Percentiles rank a stretch among this genome's conserved stretches.
phyloP scores from a whole-genome alignment of 1,284 basidiomycete genomes.

The Phlebopus sp. region DNA sequence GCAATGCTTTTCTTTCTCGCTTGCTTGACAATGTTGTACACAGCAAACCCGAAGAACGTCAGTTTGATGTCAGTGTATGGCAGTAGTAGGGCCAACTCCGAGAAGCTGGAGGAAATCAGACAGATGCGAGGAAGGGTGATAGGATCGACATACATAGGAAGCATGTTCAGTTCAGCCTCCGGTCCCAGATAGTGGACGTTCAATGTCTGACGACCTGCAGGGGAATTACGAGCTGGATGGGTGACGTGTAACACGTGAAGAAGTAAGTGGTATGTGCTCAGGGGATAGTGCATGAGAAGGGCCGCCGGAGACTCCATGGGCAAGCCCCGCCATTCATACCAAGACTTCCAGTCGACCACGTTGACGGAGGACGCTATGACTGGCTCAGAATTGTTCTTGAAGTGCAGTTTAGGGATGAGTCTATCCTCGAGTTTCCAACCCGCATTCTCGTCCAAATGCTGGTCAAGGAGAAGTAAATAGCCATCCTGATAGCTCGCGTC shows the following conservation, averaged over 20 bases:
- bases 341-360: slow-evolving; percentile 38
- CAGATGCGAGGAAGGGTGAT: not conserved
- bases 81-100: slow-evolving; percentile 40
- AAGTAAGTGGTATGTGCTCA: slow-evolving; percentile 38
- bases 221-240: slow-evolving; percentile 23
- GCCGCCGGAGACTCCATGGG: slow-evolving; percentile 40
- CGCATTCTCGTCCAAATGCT: slow-evolving; percentile 31
- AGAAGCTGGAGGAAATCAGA: slow-evolving; percentile 31
- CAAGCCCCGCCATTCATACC: slow-evolving; percentile 40
- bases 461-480: slow-evolving; percentile 29
- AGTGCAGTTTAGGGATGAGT: slow-evolving; percentile 33
- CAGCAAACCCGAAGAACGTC: slow-evolving; percentile 36
- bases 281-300: slow-evolving; percentile 39
- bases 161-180: slow-evolving; percentile 43
- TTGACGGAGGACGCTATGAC: slow-evolving; percentile 21
- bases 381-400: slow-evolving; percentile 25
- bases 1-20: slow-evolving; percentile 25
- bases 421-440: slow-evolving; percentile 39
- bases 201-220: slow-evolving; percentile 25
- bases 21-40: slow-evolving; percentile 30
- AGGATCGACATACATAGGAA: slow-evolving; percentile 36
- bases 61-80: slow-evolving; percentile 41
- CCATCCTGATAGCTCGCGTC: slow-evolving; percentile 30
- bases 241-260: slow-evolving; percentile 33
- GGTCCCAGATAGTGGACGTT: slow-evolving; percentile 37